phyloP scores from a whole-genome alignment of 2,329 filamentous ascomycete species.

The Monilinia fructicola region DNA sequence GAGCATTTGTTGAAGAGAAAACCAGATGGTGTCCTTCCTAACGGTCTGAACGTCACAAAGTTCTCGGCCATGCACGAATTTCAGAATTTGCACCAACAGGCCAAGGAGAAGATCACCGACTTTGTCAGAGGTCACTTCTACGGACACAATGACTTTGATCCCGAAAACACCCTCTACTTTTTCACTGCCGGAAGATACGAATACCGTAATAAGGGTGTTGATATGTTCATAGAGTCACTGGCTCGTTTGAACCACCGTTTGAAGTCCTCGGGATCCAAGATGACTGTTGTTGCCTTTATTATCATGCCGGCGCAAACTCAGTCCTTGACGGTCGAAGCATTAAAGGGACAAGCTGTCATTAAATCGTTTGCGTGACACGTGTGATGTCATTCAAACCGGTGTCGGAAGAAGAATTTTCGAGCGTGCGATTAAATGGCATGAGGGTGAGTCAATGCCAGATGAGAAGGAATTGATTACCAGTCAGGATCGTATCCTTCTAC shows the following conservation, averaged over 20 bases:
- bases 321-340: constrained; percentile 89
- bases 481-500: constrained; percentile 88
- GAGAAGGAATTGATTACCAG: constrained; percentile 94
- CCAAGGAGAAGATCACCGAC: constrained; percentile 97
- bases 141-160: constrained; percentile 94
- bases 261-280: constrained; percentile 81
- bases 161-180: constrained; percentile 95
- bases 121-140: constrained; percentile 99
- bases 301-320: constrained; percentile 98
- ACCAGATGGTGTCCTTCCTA: constrained; percentile 92
- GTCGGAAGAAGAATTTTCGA: constrained; percentile 95
- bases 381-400: constrained; percentile 87
- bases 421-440: constrained; percentile 90
- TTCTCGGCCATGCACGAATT: constrained; percentile 99
- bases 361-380: constrained; percentile 91
- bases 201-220: constrained; percentile 96
- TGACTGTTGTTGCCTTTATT: constrained; percentile 94
- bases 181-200: constrained; percentile 98
- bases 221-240: constrained; percentile 98
- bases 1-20: constrained; percentile 97
- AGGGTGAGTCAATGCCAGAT: constrained; percentile 88
- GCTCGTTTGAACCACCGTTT: constrained; percentile 92
- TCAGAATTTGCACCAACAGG: constrained; percentile 94
- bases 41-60: constrained; percentile 97
- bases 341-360: constrained; percentile 96